A percentile compares a stretch with the other conserved stretches of the same genome.
These are phyloP conservation scores for Trametes polyzona DNA, from an alignment of 1,284 basidiomycete genomes.

Conservation along the genomic window DNA sequence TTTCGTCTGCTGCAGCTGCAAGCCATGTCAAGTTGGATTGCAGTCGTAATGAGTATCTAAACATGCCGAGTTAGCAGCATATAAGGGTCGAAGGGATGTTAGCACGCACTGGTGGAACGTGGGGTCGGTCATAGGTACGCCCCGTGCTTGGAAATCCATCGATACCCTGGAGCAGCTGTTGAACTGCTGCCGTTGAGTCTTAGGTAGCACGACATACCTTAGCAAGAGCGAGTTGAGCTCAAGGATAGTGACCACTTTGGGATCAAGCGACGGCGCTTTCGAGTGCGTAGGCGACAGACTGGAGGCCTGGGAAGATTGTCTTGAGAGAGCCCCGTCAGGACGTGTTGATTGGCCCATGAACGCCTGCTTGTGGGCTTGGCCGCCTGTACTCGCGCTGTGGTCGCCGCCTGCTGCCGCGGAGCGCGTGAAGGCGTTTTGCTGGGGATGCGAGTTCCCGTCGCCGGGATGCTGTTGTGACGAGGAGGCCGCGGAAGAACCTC, in stretches of 20 bases:
- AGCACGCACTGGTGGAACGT: conserved; percentile 60
- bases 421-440: conserved; percentile 1
- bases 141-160: conserved; percentile 58
- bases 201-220: conserved; percentile 49
- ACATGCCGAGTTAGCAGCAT: neutral
- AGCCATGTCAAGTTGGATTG: conserved; percentile 72
- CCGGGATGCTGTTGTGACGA: conserved; percentile 1
- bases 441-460: neutral
- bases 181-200: neutral
- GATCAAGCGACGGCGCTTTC: conserved; percentile 36
- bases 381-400: neutral
- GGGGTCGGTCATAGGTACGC: conserved; percentile 50
- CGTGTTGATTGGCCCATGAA: neutral
- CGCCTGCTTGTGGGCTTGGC: neutral
- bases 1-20: conserved; percentile 61
- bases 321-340: conserved; percentile 14
- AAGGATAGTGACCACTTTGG: conserved; percentile 61
- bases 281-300: conserved; percentile 15
- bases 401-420: conserved; percentile 1
- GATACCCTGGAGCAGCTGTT: conserved; percentile 24
- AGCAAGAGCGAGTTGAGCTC: conserved; percentile 69
- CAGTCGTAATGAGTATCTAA: conserved; percentile 58
- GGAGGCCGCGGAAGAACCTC: neutral
- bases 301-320: conserved; percentile 19
- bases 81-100: conserved; percentile 9